These are phyloP conservation scores for Phaeosphaeriaceae sp. DNA, from an alignment of 2,329 filamentous ascomycete species.

Conservation along the genomic window DNA sequence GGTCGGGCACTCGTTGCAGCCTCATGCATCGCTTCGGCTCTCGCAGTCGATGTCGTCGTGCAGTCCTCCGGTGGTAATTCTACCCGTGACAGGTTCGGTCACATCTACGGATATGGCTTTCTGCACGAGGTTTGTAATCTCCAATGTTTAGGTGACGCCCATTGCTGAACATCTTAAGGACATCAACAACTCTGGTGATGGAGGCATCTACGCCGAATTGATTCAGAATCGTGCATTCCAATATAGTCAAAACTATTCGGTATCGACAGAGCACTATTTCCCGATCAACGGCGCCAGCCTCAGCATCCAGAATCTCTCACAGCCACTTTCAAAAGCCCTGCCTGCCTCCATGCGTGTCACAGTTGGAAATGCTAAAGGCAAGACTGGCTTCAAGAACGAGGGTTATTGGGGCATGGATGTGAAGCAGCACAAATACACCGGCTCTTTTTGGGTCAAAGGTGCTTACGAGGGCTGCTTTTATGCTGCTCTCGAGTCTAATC, in stretches of 20 bases:
- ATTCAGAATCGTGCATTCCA: constrained; percentile 76
- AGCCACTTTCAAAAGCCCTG: constrained; percentile 55
- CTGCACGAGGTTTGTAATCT: constrained; percentile 33
- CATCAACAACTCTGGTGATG: constrained; percentile 74
- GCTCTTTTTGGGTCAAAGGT: constrained; percentile 58
- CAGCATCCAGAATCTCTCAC: constrained; percentile 46
- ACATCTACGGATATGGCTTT: constrained; percentile 39
- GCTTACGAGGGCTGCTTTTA: constrained; percentile 46
- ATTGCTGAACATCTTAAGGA: constrained; percentile 22
- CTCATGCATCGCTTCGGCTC: constrained; percentile 26
- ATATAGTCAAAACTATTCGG: constrained; percentile 40
- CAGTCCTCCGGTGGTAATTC: constrained; percentile 35
- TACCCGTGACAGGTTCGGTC: constrained; percentile 36
- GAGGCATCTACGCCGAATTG: constrained; percentile 75
- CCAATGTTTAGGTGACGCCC: not conserved
- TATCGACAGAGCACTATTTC: constrained; percentile 36
- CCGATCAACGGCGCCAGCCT: constrained; percentile 45
- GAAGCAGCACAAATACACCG: constrained; percentile 55
- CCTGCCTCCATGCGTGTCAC: constrained; percentile 53
- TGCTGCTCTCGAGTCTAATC: constrained; percentile 49
- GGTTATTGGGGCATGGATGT: constrained; percentile 63
- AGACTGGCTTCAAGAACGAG: constrained; percentile 57
- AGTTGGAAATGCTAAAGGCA: constrained; percentile 46
- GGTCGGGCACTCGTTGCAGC: constrained; percentile 27
- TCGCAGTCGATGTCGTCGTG: constrained; percentile 35